These are phyloP conservation scores for Quercus wislizeni DNA, from an alignment of 306 rosid species.

Conservation along the genomic window DNA sequence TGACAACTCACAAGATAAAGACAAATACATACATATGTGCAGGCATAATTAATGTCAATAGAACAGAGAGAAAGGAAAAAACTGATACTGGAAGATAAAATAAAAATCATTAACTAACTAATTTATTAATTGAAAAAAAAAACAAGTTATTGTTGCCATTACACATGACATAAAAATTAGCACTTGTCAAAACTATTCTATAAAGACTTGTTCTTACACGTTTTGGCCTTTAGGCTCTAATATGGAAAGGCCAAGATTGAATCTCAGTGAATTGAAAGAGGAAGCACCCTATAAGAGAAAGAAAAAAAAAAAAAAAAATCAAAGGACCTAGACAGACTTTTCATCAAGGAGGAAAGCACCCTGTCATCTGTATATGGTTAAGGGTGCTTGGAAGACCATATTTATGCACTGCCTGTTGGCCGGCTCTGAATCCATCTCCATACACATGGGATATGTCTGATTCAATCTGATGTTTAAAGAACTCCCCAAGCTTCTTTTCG, in stretches of 20 bases:
- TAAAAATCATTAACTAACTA: not conserved
- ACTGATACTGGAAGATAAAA: not conserved
- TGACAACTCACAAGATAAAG: too few relatives aligned
- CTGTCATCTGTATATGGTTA: constrained; percentile 78
- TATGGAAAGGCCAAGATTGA: constrained; percentile 49
- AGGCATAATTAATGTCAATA: too few relatives aligned
- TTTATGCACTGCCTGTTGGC: constrained; percentile 73
- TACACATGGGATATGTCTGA: constrained; percentile 93
- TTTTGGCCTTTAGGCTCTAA: constrained; percentile 49
- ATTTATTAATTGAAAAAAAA: not conserved
- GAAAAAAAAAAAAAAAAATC: not conserved
- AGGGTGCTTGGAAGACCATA: constrained; percentile 85
- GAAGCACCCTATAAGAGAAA: constrained; percentile 10
- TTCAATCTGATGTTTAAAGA: constrained; percentile 91
- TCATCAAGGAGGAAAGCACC: constrained; percentile 68
- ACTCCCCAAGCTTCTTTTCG: constrained; percentile 90
- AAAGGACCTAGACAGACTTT: not conserved
- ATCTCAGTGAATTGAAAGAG: constrained; percentile 33
- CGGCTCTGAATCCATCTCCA: constrained; percentile 95
- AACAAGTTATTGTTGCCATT: constrained; percentile 6
- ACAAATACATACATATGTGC: too few relatives aligned
- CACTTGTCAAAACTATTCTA: constrained; percentile 28
- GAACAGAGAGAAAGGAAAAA: too few relatives aligned
- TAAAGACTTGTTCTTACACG: constrained; percentile 23
- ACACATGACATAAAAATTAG: constrained; percentile 26